Base-by-base conservation (phyloP, 2,329 filamentous ascomycete genomes). In the Tolypocladium amazonense region DNA sequence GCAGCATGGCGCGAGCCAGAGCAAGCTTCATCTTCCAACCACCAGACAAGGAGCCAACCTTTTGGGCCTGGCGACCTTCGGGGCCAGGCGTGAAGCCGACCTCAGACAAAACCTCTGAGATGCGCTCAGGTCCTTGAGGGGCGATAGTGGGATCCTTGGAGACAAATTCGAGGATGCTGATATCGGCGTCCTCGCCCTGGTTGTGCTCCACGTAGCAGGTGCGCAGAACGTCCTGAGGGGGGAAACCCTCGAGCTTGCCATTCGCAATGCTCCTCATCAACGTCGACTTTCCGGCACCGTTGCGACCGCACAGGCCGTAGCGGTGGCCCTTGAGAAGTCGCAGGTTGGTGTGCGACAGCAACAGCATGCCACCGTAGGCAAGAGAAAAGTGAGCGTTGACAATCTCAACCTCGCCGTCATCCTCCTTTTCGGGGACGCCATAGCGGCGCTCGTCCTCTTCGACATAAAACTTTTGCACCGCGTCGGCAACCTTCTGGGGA, bases 21-120 rank as follows among this genome's bases (percentile, higher is more conserved):
- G 94, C 94, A 62, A 99, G 80, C 86, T 99, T 99, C 94, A 99
- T 99, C 84, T 97, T 97, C 94, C 94, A 99, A 72, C 94, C 94
- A 77, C 94, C 94, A 52, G 94, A 97, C 41, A 99, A 78, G 25
- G 93, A 97, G 67, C 94, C 94, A 61, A 99, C 94, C 68, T 88
- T 90, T 72, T 97, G 86, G 7, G 87, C 83, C 75, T 97, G 94
- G 62, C 91, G 86, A 61, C 93, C 94, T 65, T 94, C 89, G 0
- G 92, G 91, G 3, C 93, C 93, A 62, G 89, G 77, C 27, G 90
- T 95, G 77, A 99, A 99, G 52, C 95, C 95, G 69, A 99, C 94
- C 73, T 97, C 92, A 56, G 86, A 82, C 63, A 99, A 77, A 62
- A 97, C 93, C 61, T 85, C 81, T 2, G 87, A 87, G 66, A 99